Conservation (phyloP, 1,284 basidiomycete species). For the Ustilago lituana region DNA sequence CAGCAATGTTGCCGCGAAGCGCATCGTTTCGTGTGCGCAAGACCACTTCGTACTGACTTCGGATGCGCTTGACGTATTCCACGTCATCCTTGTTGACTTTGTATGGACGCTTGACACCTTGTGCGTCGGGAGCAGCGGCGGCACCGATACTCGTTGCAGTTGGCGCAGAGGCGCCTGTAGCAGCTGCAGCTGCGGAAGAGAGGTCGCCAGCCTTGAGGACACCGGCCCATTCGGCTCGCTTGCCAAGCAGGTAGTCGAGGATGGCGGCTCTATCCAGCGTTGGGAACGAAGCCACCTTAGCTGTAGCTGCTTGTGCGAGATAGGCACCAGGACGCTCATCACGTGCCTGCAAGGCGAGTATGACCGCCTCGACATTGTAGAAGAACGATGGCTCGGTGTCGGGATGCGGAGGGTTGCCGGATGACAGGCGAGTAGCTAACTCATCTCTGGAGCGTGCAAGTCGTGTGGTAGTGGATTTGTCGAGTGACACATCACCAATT, state of each 20-base stretch:
- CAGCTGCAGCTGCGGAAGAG: slow-evolving; percentile 15
- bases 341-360: slow-evolving; percentile 58
- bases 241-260: slow-evolving; percentile 60
- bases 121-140: slow-evolving; percentile 13
- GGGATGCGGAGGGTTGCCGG: slow-evolving; percentile 22
- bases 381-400: slow-evolving; percentile 48
- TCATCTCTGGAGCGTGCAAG: slow-evolving; percentile 45
- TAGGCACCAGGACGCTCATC: slow-evolving; percentile 60
- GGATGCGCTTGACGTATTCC: slow-evolving; percentile 62
- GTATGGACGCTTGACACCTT: slow-evolving; percentile 55
- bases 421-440: slow-evolving; percentile 20
- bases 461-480: slow-evolving; percentile 27
- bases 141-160: slow-evolving; percentile 13
- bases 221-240: slow-evolving; percentile 55
- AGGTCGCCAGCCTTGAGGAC: slow-evolving; percentile 29
- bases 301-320: slow-evolving; percentile 55
- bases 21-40: slow-evolving; percentile 58
- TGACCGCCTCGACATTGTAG: slow-evolving; percentile 55
- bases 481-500: slow-evolving; percentile 19
- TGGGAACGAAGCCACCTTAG: slow-evolving; percentile 53
- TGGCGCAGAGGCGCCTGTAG: slow-evolving; percentile 3
- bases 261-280: slow-evolving; percentile 57
- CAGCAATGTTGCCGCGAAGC: slow-evolving; percentile 43
- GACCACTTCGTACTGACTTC: slow-evolving; percentile 53
- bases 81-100: slow-evolving; percentile 56